Conservation (phyloP, 306 rosid species). For the Neltuma alba region DNA sequence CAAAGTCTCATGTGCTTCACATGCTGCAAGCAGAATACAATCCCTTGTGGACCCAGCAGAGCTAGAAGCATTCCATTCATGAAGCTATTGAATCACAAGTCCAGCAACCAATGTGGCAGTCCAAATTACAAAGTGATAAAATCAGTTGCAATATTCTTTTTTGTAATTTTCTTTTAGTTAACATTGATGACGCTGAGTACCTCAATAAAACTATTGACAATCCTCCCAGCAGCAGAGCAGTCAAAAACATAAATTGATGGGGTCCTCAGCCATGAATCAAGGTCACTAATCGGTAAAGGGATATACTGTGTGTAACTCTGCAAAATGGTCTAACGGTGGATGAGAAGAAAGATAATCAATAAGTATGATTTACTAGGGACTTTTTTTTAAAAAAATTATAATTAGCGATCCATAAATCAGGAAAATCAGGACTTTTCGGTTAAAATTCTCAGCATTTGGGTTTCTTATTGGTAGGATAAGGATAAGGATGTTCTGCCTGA, state of each 20-base stretch:
- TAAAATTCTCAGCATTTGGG: background rate
- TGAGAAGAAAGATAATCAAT: constrained; percentile 26
- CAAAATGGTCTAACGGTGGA: constrained; percentile 30
- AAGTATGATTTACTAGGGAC: constrained; percentile 3
- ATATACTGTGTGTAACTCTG: constrained; percentile 99
- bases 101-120: constrained; percentile 33
- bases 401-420: constrained; percentile 6
- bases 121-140: constrained; percentile 31
- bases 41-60: constrained; percentile 82
- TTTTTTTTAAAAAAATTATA: background rate
- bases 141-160: constrained; percentile 32
- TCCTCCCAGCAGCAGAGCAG: constrained; percentile 96
- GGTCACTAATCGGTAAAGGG: constrained; percentile 86
- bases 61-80: constrained; percentile 74
- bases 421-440: background rate
- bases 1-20: constrained; percentile 97
- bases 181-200: constrained; percentile 45
- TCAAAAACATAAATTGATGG: constrained; percentile 98
- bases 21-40: constrained; percentile 97
- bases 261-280: constrained; percentile 98
- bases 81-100: constrained; percentile 65
- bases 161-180: constrained; percentile 5
- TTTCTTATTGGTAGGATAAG: constrained; percentile 12
- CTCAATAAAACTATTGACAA: constrained; percentile 82
- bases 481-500: background rate